phyloP scores from a whole-genome alignment of 495 filamentous ascomycete species.

The Penicillium antarcticum region DNA sequence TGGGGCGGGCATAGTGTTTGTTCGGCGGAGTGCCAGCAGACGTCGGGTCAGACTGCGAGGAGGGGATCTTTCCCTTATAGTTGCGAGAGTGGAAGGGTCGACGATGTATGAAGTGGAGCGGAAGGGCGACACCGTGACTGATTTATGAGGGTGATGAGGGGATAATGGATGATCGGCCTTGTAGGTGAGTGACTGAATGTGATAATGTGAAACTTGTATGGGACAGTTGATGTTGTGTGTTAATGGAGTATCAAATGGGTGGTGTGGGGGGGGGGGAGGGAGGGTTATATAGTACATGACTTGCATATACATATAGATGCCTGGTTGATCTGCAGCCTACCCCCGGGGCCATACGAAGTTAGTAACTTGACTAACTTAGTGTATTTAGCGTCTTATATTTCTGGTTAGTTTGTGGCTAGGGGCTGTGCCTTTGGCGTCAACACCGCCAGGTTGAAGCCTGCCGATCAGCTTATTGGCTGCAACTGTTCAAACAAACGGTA shows the following conservation, averaged over 20 bases:
- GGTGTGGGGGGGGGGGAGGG: no score
- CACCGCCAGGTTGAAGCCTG: no score
- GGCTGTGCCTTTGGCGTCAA: no score
- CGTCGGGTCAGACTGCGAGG: slow-evolving; percentile 16
- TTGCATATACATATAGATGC: not conserved
- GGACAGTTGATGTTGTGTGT: not conserved
- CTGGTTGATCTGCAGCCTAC: no score
- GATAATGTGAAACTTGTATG: not conserved
- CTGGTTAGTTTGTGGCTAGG: no score
- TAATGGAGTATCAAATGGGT: not conserved
- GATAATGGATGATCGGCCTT: slow-evolving; percentile 13
- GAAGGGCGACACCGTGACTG: slow-evolving; percentile 37
- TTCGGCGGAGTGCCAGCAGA: slow-evolving; percentile 18
- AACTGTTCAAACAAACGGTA: not conserved
- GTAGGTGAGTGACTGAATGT: not conserved
- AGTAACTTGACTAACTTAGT: no score
- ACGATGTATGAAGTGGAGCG: slow-evolving; percentile 26
- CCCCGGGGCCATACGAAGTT: no score
- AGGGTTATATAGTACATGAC: no score
- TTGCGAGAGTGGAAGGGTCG: slow-evolving; percentile 17
- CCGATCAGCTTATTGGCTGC: no score
- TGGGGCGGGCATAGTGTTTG: slow-evolving; percentile 33
- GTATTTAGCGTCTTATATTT: no score
- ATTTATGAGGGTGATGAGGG: slow-evolving; percentile 20
- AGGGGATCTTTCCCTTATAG: slow-evolving; percentile 20